Percentiles rank a stretch among this genome's conserved stretches.
Evolutionary conservation across 2,329 filamentous ascomycete species (phyloP).

Genomic region (Botryosphaeria dothidea): DNA sequence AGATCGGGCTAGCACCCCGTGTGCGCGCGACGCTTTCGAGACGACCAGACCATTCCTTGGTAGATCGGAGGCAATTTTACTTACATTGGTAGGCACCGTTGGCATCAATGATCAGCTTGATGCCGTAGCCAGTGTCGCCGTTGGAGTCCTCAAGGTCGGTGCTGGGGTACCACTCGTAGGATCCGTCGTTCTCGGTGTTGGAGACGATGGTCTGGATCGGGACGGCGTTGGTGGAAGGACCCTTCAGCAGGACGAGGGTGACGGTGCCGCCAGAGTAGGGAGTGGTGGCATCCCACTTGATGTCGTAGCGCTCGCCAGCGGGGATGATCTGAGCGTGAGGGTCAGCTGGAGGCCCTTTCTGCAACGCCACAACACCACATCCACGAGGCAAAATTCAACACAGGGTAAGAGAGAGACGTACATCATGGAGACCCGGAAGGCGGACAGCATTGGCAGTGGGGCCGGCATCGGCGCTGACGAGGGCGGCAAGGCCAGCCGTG

Average conservation of each 20-base stretch:
- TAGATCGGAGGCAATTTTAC: background rate
- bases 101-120: conserved; percentile 61
- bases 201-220: conserved; percentile 52
- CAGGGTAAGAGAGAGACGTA: conserved; percentile 24
- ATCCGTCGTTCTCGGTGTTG: conserved; percentile 56
- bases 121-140: conserved; percentile 57
- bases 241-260: conserved; percentile 62
- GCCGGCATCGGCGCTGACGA: conserved; percentile 32
- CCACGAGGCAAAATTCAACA: background rate
- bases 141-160: conserved; percentile 43
- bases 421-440: conserved; percentile 52
- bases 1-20: background rate
- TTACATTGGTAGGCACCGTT: conserved; percentile 61
- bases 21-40: background rate
- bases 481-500: conserved; percentile 54
- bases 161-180: conserved; percentile 56
- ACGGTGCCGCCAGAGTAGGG: conserved; percentile 43
- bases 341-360: conserved; percentile 10
- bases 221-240: conserved; percentile 56
- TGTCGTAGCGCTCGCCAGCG: conserved; percentile 57
- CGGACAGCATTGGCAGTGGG: conserved; percentile 57
- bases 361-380: background rate
- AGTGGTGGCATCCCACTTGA: conserved; percentile 58
- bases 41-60: background rate
- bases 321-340: conserved; percentile 46